phyloP scores from a whole-genome alignment of 1,284 basidiomycete genomes.

The Ceratobasidium sp. region DNA sequence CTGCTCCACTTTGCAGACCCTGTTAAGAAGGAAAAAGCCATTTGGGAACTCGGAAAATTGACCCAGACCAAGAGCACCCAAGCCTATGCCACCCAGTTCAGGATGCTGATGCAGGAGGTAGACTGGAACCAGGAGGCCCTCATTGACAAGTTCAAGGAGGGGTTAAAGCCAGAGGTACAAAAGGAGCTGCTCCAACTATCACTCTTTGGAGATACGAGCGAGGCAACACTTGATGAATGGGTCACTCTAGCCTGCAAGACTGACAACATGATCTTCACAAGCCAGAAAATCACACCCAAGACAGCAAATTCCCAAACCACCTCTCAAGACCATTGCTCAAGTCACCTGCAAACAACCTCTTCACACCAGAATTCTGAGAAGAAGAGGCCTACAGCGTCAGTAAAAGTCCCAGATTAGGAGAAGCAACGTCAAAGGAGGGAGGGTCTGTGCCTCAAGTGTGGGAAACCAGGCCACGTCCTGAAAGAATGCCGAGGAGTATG shows the following conservation, averaged over 20 bases:
- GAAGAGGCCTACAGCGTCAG: not conserved
- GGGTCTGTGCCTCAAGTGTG: constrained; percentile 12
- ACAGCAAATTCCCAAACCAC: too few species aligned
- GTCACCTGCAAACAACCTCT: too few species aligned
- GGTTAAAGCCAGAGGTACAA: not conserved
- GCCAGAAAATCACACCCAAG: not conserved
- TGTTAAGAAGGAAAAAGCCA: not conserved
- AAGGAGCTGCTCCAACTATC: not conserved
- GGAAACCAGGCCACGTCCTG: not conserved
- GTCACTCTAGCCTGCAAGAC: not conserved
- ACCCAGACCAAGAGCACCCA: not conserved
- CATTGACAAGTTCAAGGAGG: not conserved
- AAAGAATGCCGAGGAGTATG: not conserved
- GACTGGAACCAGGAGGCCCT: constrained; percentile 11
- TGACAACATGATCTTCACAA: not conserved
- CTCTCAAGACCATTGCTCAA: too few species aligned
- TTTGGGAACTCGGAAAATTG: not conserved
- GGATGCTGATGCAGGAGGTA: not conserved
- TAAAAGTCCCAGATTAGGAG: not conserved
- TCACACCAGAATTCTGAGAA: too few species aligned
- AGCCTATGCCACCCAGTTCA: not conserved
- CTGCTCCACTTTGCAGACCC: not conserved
- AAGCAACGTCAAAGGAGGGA: not conserved
- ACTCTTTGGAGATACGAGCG: not conserved
- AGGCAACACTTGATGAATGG: not conserved